Percentiles rank a stretch among this genome's conserved stretches.
phyloP scores from a whole-genome alignment of 2,329 filamentous ascomycete genomes.

The Fusarium nelsonii region DNA sequence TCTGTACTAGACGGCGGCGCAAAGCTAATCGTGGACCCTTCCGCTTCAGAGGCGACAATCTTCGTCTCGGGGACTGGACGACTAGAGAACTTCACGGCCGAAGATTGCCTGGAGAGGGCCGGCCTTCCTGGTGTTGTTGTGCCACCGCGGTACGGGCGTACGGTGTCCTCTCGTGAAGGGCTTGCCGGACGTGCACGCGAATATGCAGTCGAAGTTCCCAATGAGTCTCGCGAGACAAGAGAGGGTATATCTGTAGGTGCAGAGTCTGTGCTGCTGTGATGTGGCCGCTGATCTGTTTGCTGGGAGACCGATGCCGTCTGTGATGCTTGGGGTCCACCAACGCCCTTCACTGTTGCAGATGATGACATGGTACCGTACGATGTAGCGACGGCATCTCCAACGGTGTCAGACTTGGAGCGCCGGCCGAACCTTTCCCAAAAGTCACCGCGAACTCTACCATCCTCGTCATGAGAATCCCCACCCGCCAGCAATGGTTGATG shows the following conservation, averaged over 20 bases:
- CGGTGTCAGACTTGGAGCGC: constrained; percentile 24
- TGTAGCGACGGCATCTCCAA: constrained; percentile 24
- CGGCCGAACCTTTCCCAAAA: constrained; percentile 34
- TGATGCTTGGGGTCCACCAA: constrained; percentile 15
- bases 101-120: constrained; percentile 65
- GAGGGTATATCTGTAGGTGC: constrained; percentile 44
- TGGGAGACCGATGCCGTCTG: constrained; percentile 21
- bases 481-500: constrained; percentile 43
- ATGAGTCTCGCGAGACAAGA: constrained; percentile 33
- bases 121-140: constrained; percentile 56
- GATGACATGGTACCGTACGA: constrained; percentile 54
- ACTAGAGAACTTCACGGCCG: constrained; percentile 74
- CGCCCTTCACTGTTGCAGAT: constrained; percentile 40
- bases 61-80: constrained; percentile 78
- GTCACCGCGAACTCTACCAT: constrained; percentile 25
- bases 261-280: constrained; percentile 10
- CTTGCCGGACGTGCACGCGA: constrained; percentile 45
- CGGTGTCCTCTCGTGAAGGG: constrained; percentile 40
- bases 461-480: constrained; percentile 13
- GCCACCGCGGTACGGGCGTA: constrained; percentile 42
- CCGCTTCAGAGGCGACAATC: constrained; percentile 71
- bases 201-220: constrained; percentile 11
- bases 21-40: constrained; percentile 76
- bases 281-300: background rate
- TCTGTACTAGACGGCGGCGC: constrained; percentile 53